These are phyloP conservation scores for Penicillium sp. DNA, from an alignment of 2,329 filamentous ascomycete species.

Conservation along the genomic window DNA sequence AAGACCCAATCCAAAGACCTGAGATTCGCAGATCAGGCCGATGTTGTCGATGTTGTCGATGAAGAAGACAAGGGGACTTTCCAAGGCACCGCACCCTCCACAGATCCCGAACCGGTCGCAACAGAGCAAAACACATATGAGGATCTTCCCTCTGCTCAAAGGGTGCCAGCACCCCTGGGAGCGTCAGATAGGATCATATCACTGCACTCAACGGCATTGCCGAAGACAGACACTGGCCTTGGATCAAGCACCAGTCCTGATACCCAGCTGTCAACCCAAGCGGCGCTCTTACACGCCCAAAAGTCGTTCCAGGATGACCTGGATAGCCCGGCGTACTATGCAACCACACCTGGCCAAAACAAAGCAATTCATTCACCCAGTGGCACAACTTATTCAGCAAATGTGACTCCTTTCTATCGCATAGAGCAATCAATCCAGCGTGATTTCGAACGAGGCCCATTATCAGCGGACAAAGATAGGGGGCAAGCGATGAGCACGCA, in stretches of 20 bases:
- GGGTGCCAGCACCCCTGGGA: slow-evolving; percentile 29
- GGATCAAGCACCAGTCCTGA: slow-evolving; percentile 30
- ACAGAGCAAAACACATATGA: slow-evolving; percentile 28
- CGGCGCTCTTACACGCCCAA: slow-evolving; percentile 41
- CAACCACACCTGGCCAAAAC: slow-evolving; percentile 15
- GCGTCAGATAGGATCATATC: slow-evolving; percentile 38
- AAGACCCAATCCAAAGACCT: slow-evolving; percentile 17
- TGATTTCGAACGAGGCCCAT: slow-evolving; percentile 1
- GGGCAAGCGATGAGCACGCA: slow-evolving; percentile 42
- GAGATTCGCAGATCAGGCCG: slow-evolving; percentile 16
- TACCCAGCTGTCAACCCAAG: slow-evolving; percentile 43
- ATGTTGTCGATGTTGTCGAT: background rate
- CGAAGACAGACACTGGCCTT: slow-evolving; percentile 24
- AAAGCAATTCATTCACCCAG: slow-evolving; percentile 15
- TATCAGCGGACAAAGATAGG: slow-evolving; percentile 11
- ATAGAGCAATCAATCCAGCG: slow-evolving; percentile 18
- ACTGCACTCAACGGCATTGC: slow-evolving; percentile 41
- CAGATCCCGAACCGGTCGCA: slow-evolving; percentile 18
- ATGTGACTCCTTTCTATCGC: slow-evolving; percentile 35
- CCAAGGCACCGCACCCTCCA: slow-evolving; percentile 8
- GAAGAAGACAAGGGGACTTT: slow-evolving; percentile 5
- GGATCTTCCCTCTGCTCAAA: slow-evolving; percentile 41
- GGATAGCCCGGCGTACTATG: slow-evolving; percentile 28
- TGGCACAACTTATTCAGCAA: slow-evolving; percentile 17
- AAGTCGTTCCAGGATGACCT: slow-evolving; percentile 43